Evolutionary conservation across 2,329 filamentous ascomycete species (phyloP).

Genomic region (Ophiocordyceps camponoti-floridani): DNA sequence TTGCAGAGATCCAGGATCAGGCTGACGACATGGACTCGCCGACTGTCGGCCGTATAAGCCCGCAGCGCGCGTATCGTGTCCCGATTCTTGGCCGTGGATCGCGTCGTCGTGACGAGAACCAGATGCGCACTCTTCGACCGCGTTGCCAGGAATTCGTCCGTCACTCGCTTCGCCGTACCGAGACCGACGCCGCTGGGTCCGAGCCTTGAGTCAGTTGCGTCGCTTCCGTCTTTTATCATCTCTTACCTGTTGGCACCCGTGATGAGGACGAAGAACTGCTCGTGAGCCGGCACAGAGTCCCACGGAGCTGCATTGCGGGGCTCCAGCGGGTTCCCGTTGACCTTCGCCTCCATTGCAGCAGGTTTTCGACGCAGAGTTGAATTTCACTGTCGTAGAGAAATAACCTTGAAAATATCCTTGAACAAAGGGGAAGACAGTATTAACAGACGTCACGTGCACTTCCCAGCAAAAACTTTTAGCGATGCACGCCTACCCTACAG

Average conservation of each 20-base stretch:
- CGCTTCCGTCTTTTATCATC: neutral
- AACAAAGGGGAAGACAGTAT: no score
- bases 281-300: conserved; percentile 16
- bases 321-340: no score
- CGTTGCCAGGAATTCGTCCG: conserved; percentile 70
- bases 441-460: no score
- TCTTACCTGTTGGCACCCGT: conserved; percentile 73
- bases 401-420: no score
- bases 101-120: conserved; percentile 69
- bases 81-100: conserved; percentile 53
- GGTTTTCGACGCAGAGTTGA: no score
- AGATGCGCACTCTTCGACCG: conserved; percentile 51
- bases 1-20: conserved; percentile 43
- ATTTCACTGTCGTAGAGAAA: no score
- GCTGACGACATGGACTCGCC: conserved; percentile 40
- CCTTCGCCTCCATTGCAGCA: no score
- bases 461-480: no score
- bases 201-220: neutral
- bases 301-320: conserved; percentile 11
- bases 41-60: conserved; percentile 32
- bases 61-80: conserved; percentile 51
- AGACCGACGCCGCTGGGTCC: conserved; percentile 63
- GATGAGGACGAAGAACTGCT: conserved; percentile 49
- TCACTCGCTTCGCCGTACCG: conserved; percentile 65
- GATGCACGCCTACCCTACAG: no score